These are phyloP conservation scores for Vitis cinerea DNA, from an alignment of 164 flowering plant species.

Conservation along the genomic window DNA sequence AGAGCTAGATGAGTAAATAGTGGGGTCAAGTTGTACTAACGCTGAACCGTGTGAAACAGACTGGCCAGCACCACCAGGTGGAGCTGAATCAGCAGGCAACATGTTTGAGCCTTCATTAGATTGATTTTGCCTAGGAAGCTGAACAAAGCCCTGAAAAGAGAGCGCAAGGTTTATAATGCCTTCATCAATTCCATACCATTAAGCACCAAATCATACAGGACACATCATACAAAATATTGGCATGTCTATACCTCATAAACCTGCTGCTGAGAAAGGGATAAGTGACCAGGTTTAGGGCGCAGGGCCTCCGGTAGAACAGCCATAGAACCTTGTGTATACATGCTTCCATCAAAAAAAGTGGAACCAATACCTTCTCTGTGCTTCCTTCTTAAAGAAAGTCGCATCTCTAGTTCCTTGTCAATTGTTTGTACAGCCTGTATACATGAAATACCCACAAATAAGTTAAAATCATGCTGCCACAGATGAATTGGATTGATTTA, in stretches of 20 bases:
- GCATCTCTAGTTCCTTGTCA: slow-evolving; percentile 81
- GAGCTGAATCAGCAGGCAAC: slow-evolving; percentile 43
- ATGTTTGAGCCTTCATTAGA: slow-evolving; percentile 63
- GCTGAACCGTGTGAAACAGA: slow-evolving; percentile 47
- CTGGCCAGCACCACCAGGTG: slow-evolving; percentile 47
- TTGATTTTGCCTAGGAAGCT: slow-evolving; percentile 92
- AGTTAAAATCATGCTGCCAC: neutral
- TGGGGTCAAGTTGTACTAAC: slow-evolving; percentile 51
- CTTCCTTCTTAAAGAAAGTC: slow-evolving; percentile 76
- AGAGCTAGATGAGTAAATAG: slow-evolving; percentile 48
- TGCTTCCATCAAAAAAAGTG: slow-evolving; percentile 64
- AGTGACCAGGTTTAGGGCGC: slow-evolving; percentile 88
- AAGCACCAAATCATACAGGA: neutral
- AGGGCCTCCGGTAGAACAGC: slow-evolving; percentile 82
- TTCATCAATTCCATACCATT: neutral
- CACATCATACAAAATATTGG: neutral
- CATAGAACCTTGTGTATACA: slow-evolving; percentile 69
- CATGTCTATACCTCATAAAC: slow-evolving; percentile 78
- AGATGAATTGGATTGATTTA: neutral
- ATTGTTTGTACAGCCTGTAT: slow-evolving; percentile 84
- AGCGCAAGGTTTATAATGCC: neutral
- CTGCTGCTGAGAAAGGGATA: slow-evolving; percentile 84
- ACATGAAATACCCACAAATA: neutral
- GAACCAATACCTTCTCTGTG: slow-evolving; percentile 75
- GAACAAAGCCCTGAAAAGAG: slow-evolving; percentile 73